A percentile compares a stretch with the other conserved stretches of the same genome.
Conservation (phyloP, 768 basidiomycete species). For the Russula dissimulans region DNA sequence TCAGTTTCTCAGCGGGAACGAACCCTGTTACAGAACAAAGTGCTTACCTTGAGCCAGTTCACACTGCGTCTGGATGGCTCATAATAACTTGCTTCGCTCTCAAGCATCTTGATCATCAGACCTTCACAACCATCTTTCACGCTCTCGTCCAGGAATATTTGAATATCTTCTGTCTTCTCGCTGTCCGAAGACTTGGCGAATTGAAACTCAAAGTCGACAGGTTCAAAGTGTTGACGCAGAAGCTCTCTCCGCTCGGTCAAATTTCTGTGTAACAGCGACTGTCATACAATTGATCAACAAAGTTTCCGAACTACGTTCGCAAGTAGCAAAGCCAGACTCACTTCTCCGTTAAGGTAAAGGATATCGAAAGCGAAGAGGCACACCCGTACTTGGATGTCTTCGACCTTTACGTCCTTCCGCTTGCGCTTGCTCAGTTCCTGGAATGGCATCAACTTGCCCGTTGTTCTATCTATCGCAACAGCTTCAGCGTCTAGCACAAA, state of each 20-base stretch:
- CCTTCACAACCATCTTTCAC: conserved; percentile 99
- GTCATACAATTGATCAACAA: background rate
- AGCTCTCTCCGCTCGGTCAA: conserved; percentile 70
- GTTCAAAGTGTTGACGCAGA: conserved; percentile 68
- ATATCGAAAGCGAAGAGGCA: conserved; percentile 96
- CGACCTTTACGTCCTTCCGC: conserved; percentile 94
- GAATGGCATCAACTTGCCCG: conserved; percentile 90
- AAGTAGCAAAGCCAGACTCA: conserved; percentile 27
- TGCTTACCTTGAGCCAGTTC: conserved; percentile 90
- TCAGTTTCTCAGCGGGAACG: background rate
- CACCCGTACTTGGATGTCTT: conserved; percentile 95
- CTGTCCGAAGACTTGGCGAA: conserved; percentile 90
- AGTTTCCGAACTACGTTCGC: too few species aligned
- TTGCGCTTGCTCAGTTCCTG: conserved; percentile 93
- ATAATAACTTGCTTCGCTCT: conserved; percentile 84
- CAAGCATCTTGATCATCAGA: conserved; percentile 98
- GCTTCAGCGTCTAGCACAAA: conserved; percentile 97
- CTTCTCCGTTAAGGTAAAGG: conserved; percentile 95
- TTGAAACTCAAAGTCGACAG: conserved; percentile 81
- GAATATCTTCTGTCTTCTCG: conserved; percentile 88
- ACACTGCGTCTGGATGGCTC: conserved; percentile 93
- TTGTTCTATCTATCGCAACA: conserved; percentile 84
- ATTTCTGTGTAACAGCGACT: conserved; percentile 78
- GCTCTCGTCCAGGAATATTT: conserved; percentile 88
- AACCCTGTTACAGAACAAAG: background rate